phyloP scores from a whole-genome alignment of 352 stramenopile genomes.

The Aphanomyces euteiches region DNA sequence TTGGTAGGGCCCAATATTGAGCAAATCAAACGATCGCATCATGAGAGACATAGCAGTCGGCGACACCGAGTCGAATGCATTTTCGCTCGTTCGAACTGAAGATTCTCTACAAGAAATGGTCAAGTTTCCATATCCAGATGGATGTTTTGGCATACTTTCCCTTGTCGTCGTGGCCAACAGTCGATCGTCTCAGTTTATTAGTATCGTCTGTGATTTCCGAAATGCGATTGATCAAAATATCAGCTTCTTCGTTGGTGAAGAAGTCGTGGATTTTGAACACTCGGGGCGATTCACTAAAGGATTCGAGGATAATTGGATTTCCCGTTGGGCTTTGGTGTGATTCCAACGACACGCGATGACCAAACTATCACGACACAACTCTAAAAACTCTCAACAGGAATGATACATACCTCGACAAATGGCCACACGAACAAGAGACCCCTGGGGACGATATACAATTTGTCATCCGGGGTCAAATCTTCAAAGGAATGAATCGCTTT shows the following conservation, averaged over 20 bases:
- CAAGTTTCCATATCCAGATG: too few species aligned
- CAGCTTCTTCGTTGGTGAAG: constrained; percentile 40
- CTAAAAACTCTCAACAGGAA: too few species aligned
- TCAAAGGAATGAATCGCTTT: constrained; percentile 23
- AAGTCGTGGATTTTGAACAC: constrained; percentile 47
- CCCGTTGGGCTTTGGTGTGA: constrained; percentile 14
- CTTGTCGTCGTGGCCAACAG: constrained; percentile 43
- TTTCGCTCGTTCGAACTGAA: constrained; percentile 35
- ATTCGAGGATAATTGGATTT: constrained; percentile 21
- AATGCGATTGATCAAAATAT: constrained; percentile 38
- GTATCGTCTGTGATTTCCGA: constrained; percentile 37
- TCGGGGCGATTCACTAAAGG: constrained; percentile 30
- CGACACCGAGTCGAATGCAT: constrained; percentile 39
- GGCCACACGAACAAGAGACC: constrained; percentile 28
- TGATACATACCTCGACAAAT: constrained; percentile 19
- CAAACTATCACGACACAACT: background rate
- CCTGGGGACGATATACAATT: constrained; percentile 19
- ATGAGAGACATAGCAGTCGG: constrained; percentile 33
- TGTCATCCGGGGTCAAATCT: constrained; percentile 1
- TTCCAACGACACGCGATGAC: constrained; percentile 13
- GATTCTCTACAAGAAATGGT: constrained; percentile 9
- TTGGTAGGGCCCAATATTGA: constrained; percentile 60
- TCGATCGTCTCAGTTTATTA: constrained; percentile 40
- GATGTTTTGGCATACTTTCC: constrained; percentile 33
- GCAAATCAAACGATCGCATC: constrained; percentile 46